Evolutionary conservation across 2,329 filamentous ascomycete species (phyloP).

Genomic region (Exophiala dermatitidis): DNA sequence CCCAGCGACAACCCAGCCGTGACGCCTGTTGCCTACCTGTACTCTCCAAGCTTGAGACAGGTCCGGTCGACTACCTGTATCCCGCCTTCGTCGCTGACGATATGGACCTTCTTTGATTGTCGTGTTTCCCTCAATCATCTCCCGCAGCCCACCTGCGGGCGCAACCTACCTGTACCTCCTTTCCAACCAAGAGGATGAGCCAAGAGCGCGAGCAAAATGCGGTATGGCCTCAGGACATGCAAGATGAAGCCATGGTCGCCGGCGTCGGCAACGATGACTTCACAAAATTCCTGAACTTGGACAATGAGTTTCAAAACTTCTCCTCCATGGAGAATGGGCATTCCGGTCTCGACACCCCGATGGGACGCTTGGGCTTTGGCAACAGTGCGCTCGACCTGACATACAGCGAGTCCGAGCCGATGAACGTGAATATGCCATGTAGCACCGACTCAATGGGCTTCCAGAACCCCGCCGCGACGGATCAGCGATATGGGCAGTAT

Average conservation of each 20-base stretch:
- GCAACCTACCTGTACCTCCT: conserved; percentile 1
- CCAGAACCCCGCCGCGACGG: conserved; percentile 25
- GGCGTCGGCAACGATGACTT: conserved; percentile 42
- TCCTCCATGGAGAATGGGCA: conserved; percentile 34
- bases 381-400: conserved; percentile 19
- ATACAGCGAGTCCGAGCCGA: conserved; percentile 14
- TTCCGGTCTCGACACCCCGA: conserved; percentile 34
- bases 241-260: conserved; percentile 36
- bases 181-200: conserved; percentile 20
- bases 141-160: conserved; percentile 26
- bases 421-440: conserved; percentile 27
- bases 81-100: background rate
- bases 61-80: background rate
- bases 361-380: conserved; percentile 35
- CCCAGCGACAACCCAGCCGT: background rate
- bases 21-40: no score
- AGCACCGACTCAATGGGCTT: conserved; percentile 9
- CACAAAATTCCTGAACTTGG: conserved; percentile 44
- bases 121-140: conserved; percentile 10
- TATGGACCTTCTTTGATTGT: conserved; percentile 17
- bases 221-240: conserved; percentile 36
- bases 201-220: conserved; percentile 24
- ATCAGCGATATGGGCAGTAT: conserved; percentile 26
- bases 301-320: conserved; percentile 40
- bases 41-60: no score